These are phyloP conservation scores for Aspergillus pseudoglaucus DNA, from an alignment of 2,329 filamentous ascomycete genomes.

Conservation along the genomic window DNA sequence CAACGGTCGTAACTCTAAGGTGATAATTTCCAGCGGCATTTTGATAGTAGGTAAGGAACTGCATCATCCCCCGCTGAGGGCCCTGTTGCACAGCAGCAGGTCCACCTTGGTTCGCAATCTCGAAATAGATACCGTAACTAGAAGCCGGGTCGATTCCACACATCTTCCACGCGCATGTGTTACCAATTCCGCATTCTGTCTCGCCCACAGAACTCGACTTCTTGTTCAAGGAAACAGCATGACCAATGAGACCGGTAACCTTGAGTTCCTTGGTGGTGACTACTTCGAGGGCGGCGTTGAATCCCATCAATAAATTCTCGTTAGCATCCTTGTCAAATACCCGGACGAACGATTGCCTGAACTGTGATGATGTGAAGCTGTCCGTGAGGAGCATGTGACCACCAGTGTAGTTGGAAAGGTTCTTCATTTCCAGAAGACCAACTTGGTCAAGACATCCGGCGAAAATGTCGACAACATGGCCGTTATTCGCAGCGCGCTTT, in stretches of 20 bases:
- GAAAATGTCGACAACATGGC: conserved; percentile 96
- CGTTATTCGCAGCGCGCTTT: conserved; percentile 91
- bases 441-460: conserved; percentile 97
- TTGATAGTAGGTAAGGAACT: conserved; percentile 98
- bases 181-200: conserved; percentile 96
- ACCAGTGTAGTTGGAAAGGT: conserved; percentile 88
- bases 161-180: conserved; percentile 99
- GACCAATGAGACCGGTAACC: conserved; percentile 93
- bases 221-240: conserved; percentile 95
- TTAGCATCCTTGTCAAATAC: conserved; percentile 95
- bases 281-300: conserved; percentile 93
- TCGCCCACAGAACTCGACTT: conserved; percentile 96
- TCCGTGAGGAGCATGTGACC: conserved; percentile 98
- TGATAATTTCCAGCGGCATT: conserved; percentile 96
- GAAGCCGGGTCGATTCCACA: conserved; percentile 91
- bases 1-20: conserved; percentile 88
- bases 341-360: conserved; percentile 95
- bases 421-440: conserved; percentile 96
- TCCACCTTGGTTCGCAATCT: conserved; percentile 90
- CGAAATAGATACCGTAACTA: conserved; percentile 95
- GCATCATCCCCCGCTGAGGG: conserved; percentile 89
- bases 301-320: conserved; percentile 94
- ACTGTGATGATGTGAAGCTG: conserved; percentile 98
- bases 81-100: conserved; percentile 77
- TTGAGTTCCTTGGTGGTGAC: conserved; percentile 97